A percentile compares a stretch with the other conserved stretches of the same genome.
phyloP scores from a whole-genome alignment of 805 yeast species.

The Starmerella cellae region DNA sequence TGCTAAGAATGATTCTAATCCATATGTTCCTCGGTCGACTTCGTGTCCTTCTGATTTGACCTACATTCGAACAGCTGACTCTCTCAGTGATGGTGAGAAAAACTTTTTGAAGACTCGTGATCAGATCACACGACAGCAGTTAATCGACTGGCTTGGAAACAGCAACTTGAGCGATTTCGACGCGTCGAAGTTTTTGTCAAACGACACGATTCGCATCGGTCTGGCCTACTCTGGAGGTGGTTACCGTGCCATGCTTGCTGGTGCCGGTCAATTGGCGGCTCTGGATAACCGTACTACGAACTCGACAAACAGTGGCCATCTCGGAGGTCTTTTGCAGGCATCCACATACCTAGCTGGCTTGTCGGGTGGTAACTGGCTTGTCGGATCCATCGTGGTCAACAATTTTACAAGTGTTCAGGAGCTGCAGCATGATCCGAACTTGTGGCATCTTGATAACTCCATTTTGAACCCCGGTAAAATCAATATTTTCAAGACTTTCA shows the following conservation, averaged over 20 bases:
- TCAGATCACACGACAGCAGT: constrained; percentile 27
- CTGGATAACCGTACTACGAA: constrained; percentile 36
- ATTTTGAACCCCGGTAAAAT: constrained; percentile 19
- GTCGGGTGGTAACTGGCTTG: constrained; percentile 64
- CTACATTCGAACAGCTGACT: constrained; percentile 26
- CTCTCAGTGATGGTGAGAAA: constrained; percentile 23
- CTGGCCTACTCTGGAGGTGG: constrained; percentile 79
- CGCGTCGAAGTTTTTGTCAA: constrained; percentile 27
- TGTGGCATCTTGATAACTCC: constrained; percentile 26
- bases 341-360: constrained; percentile 48
- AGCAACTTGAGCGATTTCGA: constrained; percentile 39
- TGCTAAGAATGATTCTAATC: constrained; percentile 9
- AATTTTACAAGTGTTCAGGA: constrained; percentile 30
- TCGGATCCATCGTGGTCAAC: constrained; percentile 36
- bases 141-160: constrained; percentile 34
- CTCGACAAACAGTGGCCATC: constrained; percentile 24
- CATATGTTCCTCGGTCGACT: constrained; percentile 28
- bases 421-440: constrained; percentile 16
- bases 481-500: constrained; percentile 13
- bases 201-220: constrained; percentile 26
- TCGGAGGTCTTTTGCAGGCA: constrained; percentile 44
- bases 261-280: constrained; percentile 44
- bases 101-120: constrained; percentile 26
- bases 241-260: constrained; percentile 48
- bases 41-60: constrained; percentile 30